Conservation (phyloP, 768 basidiomycete species). For the Trichaptum fuscoviolaceum region DNA sequence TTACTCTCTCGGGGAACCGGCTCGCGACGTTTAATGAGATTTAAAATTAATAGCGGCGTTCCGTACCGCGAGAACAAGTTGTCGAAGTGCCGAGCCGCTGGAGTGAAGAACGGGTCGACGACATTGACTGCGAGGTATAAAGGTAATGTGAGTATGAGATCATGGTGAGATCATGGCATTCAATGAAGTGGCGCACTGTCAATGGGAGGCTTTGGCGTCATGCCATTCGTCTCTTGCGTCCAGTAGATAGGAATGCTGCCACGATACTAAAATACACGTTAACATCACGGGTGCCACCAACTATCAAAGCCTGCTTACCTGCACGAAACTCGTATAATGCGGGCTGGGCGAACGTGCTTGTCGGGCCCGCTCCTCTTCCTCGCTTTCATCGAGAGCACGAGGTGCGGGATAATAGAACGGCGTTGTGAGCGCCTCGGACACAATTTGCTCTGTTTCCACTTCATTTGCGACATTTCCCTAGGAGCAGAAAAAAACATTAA, state of each 20-base stretch:
- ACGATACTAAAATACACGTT: slow-evolving; percentile 53
- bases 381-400: slow-evolving; percentile 25
- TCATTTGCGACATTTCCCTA: slow-evolving; percentile 98
- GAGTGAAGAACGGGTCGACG: slow-evolving; percentile 91
- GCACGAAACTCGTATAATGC: slow-evolving; percentile 92
- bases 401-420: slow-evolving; percentile 74
- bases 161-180: not conserved
- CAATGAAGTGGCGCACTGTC: slow-evolving; percentile 59
- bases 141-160: slow-evolving; percentile 2
- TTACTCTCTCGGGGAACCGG: slow-evolving; percentile 84
- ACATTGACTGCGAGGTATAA: slow-evolving; percentile 61
- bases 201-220: slow-evolving; percentile 92
- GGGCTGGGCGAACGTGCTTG: slow-evolving; percentile 57
- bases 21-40: slow-evolving; percentile 86
- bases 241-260: slow-evolving; percentile 96
- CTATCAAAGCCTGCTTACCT: slow-evolving; percentile 37
- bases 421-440: slow-evolving; percentile 83
- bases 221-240: slow-evolving; percentile 89
- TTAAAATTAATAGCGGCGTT: slow-evolving; percentile 82
- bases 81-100: slow-evolving; percentile 91
- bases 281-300: not conserved
- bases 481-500: not conserved
- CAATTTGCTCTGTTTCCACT: slow-evolving; percentile 98
- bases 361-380: slow-evolving; percentile 15
- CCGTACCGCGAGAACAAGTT: slow-evolving; percentile 88